These are phyloP conservation scores for Schoenoplectus tabernaemontani DNA, from an alignment of 202 grass and related monocot genomes.

Conservation along the genomic window DNA sequence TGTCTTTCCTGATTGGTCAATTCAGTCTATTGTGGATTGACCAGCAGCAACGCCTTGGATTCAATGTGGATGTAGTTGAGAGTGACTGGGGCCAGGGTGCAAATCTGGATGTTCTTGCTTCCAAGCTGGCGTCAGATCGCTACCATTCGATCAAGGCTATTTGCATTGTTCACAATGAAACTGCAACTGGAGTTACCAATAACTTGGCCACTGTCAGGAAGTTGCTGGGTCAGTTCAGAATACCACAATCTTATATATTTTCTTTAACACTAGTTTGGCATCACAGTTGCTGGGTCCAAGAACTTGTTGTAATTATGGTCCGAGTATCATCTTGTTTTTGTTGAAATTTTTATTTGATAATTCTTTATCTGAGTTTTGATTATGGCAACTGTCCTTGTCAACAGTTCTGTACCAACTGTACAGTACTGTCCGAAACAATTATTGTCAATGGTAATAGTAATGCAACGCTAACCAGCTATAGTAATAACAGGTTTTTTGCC, in stretches of 20 bases:
- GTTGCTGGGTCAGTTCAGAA: constrained; percentile 43
- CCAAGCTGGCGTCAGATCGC: constrained; percentile 43
- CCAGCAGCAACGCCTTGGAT: constrained; percentile 84
- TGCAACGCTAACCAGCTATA: background rate
- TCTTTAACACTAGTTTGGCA: background rate
- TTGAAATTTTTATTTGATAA: background rate
- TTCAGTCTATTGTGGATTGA: constrained; percentile 97
- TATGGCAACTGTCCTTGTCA: background rate
- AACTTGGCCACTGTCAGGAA: constrained; percentile 53
- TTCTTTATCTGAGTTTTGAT: background rate
- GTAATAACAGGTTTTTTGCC: background rate
- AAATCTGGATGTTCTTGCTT: constrained; percentile 50
- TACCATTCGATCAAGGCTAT: constrained; percentile 76
- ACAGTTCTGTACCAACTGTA: background rate
- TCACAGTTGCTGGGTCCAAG: background rate
- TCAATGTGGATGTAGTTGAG: constrained; percentile 77
- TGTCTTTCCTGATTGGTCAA: constrained; percentile 82
- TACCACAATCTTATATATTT: background rate
- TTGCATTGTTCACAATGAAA: constrained; percentile 97
- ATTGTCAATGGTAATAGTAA: background rate
- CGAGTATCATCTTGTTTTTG: background rate
- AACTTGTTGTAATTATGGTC: background rate
- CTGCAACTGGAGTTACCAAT: constrained; percentile 91
- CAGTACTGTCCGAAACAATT: background rate
- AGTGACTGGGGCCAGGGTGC: constrained; percentile 78